Evolutionary conservation across 1,284 basidiomycete species (phyloP), one percentile per base, ranked within the genome.

Genomic region (Cryptococcus deneoformans): DNA sequence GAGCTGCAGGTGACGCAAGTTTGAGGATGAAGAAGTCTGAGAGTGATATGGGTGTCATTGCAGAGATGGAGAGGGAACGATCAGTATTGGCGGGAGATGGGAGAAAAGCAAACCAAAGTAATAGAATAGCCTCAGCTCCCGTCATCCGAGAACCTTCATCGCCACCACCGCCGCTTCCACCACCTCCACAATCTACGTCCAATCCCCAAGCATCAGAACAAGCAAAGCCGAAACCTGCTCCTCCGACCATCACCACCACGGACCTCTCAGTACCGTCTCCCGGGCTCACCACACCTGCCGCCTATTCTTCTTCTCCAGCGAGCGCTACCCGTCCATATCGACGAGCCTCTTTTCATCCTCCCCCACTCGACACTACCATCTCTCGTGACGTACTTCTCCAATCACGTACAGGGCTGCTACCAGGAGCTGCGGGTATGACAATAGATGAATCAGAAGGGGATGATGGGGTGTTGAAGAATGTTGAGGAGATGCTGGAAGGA

Each of bases 401-500:
- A 1, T 68, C 69, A 2, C 60, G 71, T 11, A 72, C 71, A 0
- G 73, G 71, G 1, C 40, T 72, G 0, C 53, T 73, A 16, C 69
- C 71, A 4, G 71, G 70, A n/a, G 71, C 68, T 8, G 62, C 72
- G 20, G 71, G 72, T 7, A 56, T 70, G 60, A 73, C 58, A 53
- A 72, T 67, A 53, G 70, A 60, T 20, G 77, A 77, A 7, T 77
- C 71, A n/a, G 80, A 81, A 8, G 85, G 87, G 56, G 87, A 89
- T 42, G 86, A 90, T 65, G 89, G 87, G 6, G 90, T 89, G 5
- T 83, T 96, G 75, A 81, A 87, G 8, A 94, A 86, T 73, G 91
- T 99, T 3, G 96, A 99, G 73, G 96, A 99, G 73, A 94, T 99
- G 90, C 82, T 99, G 9, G 95, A 99, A 70, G 94, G 94, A 0